Base-by-base conservation (phyloP, 139 green algal species). In the Microglena sp. region DNA sequence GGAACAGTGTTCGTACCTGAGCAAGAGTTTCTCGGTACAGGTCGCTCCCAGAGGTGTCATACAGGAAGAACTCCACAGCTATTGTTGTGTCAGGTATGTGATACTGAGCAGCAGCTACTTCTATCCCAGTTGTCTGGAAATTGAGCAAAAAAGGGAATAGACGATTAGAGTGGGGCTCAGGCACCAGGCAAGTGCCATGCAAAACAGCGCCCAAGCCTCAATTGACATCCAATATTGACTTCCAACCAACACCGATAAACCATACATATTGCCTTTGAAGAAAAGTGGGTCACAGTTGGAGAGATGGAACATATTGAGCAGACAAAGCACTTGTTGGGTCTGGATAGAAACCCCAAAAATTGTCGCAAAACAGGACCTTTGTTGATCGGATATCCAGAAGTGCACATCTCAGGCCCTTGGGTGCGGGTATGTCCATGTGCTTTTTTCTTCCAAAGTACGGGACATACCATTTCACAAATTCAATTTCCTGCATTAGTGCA, bases 1-100 rank as follows among this genome's bases (percentile, higher is more conserved):
- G n/a, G n/a, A n/a, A n/a, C n/a, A n/a, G n/a, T n/a, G n/a, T n/a
- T 26, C 18, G 26, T 27, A 59, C 50, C 50, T 59, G 50, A 11
- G 61, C 46, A 67, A 77, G 50, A n/a, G 66, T 50, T 2, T 77
- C 71, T 29, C 61, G 72, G 60, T 70, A 73, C 4, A 77, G 50
- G 4, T 77, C 71, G 36, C 40, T 72, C 0, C 75, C 75, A 29
- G 69, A 36, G 11, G 75, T 77, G 62, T 81, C 75, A 21, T 71
- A 45, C 0, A 81, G 55, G 46, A 67, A 77, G 15, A 81, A 55
- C 43, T 81, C 75, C 21, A 73, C 75, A 11, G 62, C 6, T 2
- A 55, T 34, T 26, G 66, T 77, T 1, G 66, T 71, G 36, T 81
- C 75, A 24, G 75, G 75, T 15, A 81, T 44, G 1, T 15, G 62